Percentiles rank a stretch among this genome's conserved stretches.
Conservation (phyloP, 2,329 filamentous ascomycete genomes). For the Cercospora sp. region DNA sequence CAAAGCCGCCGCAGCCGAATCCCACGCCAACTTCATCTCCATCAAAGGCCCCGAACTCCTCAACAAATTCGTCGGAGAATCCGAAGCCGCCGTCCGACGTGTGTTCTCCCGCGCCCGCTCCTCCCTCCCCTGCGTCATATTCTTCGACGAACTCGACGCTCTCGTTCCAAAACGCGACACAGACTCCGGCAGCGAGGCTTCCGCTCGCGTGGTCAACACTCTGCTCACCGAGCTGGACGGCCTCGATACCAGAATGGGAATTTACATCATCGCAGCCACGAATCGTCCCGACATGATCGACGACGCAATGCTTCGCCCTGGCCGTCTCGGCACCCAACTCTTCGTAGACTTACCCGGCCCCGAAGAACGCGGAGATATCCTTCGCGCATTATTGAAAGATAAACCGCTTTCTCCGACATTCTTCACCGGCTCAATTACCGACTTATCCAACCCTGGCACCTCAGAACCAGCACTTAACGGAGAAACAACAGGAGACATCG, state of each 20-base stretch:
- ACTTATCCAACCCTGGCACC: neutral
- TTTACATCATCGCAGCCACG: constrained; percentile 93
- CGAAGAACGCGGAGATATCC: constrained; percentile 79
- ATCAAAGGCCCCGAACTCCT: constrained; percentile 95
- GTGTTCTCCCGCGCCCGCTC: constrained; percentile 86
- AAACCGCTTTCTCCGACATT: constrained; percentile 40
- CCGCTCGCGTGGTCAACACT: constrained; percentile 88
- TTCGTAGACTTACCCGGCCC: constrained; percentile 83
- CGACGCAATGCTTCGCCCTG: constrained; percentile 87
- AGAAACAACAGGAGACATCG: neutral
- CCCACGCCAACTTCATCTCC: constrained; percentile 95
- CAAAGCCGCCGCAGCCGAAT: constrained; percentile 93
- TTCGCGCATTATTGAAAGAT: constrained; percentile 64
- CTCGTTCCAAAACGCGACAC: constrained; percentile 77
- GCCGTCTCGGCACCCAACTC: constrained; percentile 81
- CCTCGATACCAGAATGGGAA: constrained; percentile 69
- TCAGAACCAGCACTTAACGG: too few species aligned
- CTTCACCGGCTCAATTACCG: neutral
- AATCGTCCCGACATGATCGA: constrained; percentile 97
- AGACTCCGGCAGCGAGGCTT: constrained; percentile 73
- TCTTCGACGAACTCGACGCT: constrained; percentile 97
- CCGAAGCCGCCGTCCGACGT: constrained; percentile 86
- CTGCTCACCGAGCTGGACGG: constrained; percentile 93
- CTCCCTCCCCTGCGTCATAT: constrained; percentile 88
- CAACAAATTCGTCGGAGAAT: constrained; percentile 97